Base-by-base conservation (phyloP, 768 basidiomycete genomes). In the Pilatotrama ljubarskyi region DNA sequence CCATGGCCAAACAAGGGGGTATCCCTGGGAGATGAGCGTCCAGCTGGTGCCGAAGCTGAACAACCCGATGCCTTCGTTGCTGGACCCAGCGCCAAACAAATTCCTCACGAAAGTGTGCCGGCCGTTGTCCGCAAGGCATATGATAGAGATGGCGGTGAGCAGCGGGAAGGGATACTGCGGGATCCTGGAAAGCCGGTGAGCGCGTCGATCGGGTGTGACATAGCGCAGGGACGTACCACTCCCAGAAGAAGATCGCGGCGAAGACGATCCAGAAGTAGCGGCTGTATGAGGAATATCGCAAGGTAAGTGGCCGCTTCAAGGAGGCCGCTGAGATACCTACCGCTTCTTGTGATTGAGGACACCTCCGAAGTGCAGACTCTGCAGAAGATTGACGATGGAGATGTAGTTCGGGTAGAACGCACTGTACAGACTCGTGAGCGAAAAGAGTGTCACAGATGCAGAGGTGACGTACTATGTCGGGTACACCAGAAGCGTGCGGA, bases 191-290 rank as follows among this genome's bases (percentile, higher is more conserved):
- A 32, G 18, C 17, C 3, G 13, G 14, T 17, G 7, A 22, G n/a
- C 36, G 22, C n/a, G 8, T 3, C 5, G 3, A 18, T 18, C 6
- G 1, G 26, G 5, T 15, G 15, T 7, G 15, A 18, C 25, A 20
- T 40, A 25, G 13, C 13, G 69, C 64, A 63, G 68, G 64, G 14
- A 44, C 59, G 17, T 46, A 68, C 70, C 72, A 71, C 65, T 81
- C 80, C 80, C 80, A 81, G 68, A 74, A 75, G 71, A 79, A 79
- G 52, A 79, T 81, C 3, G 74, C 78, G 2, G 72, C 70, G 55
- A 81, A 82, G 32, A 79, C 78, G 50, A 83, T 80, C 82, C 82
- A 84, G 72, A 84, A 84, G 70, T 80, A 81, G 36, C 72, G 76
- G n/a, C 71, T 70, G 49, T n/a, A 25, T 13, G n/a, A 26, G 15